Evolutionary conservation across 2,329 filamentous ascomycete species (phyloP).

Genomic region (Aspergillus sp.): DNA sequence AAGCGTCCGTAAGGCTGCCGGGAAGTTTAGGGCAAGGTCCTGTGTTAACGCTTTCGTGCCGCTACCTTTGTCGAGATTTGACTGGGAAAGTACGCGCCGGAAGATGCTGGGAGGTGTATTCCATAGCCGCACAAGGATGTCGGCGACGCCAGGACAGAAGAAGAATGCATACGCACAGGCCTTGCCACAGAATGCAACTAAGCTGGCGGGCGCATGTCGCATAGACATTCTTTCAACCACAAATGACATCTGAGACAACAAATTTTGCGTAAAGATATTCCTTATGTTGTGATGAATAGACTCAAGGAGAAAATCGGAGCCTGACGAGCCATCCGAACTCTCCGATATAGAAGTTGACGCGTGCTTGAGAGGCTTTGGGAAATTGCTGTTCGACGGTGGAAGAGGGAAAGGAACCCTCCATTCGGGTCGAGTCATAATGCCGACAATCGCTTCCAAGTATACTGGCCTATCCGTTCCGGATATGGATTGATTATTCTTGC

Average conservation of each 20-base stretch:
- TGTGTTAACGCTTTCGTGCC: conserved; percentile 57
- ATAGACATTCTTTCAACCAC: conserved; percentile 88
- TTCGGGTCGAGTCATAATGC: conserved; percentile 85
- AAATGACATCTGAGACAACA: conserved; percentile 79
- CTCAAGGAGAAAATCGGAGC: conserved; percentile 68
- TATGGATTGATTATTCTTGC: conserved; percentile 72
- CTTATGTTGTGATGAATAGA: conserved; percentile 86
- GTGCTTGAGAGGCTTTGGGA: conserved; percentile 36
- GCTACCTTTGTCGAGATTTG: conserved; percentile 61
- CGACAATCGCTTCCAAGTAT: conserved; percentile 74
- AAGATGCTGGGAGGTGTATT: conserved; percentile 67
- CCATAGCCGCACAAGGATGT: conserved; percentile 82
- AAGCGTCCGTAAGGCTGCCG: conserved; percentile 63
- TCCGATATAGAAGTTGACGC: conserved; percentile 51
- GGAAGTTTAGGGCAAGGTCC: conserved; percentile 69
- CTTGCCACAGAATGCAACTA: conserved; percentile 86
- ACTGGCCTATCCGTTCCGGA: conserved; percentile 80
- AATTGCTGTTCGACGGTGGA: conserved; percentile 48
- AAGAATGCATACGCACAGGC: conserved; percentile 92
- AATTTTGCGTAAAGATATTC: conserved; percentile 80
- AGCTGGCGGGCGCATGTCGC: conserved; percentile 67
- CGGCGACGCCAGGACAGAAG: conserved; percentile 83
- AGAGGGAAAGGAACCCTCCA: conserved; percentile 75
- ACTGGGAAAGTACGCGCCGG: conserved; percentile 70
- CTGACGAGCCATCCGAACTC: conserved; percentile 56